Evolutionary conservation across 768 basidiomycete genomes (phyloP).

Genomic region (Tulasnella sp.): DNA sequence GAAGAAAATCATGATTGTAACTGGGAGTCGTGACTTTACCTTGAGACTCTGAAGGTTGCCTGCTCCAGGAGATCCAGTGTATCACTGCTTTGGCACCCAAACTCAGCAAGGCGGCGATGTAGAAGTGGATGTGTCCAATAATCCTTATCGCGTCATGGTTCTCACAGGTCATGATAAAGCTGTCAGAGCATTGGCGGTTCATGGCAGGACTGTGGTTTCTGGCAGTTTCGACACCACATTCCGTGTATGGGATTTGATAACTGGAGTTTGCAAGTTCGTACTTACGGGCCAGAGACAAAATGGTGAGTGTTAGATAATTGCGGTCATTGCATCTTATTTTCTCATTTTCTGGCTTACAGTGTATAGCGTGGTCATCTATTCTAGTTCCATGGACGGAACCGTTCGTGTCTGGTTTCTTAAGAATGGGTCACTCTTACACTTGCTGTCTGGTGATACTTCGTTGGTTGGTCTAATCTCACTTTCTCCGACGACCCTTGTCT

Average conservation of each 20-base stretch:
- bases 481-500: constrained; percentile 81
- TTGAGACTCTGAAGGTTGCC: constrained; percentile 57
- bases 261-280: constrained; percentile 40
- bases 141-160: constrained; percentile 79
- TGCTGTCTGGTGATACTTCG: constrained; percentile 82
- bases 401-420: constrained; percentile 88
- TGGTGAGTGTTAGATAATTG: constrained; percentile 37
- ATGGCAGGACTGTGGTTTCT: constrained; percentile 80
- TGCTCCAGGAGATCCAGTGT: constrained; percentile 59
- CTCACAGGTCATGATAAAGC: constrained; percentile 86
- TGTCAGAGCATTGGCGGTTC: constrained; percentile 81
- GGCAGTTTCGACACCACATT: constrained; percentile 95
- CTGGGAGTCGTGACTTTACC: constrained; percentile 56
- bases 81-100: constrained; percentile 50
- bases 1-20: constrained; percentile 57
- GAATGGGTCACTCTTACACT: constrained; percentile 66
- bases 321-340: neutral
- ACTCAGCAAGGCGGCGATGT: constrained; percentile 29
- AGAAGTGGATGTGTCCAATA: constrained; percentile 57
- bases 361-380: constrained; percentile 90
- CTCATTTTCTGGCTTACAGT: constrained; percentile 37
- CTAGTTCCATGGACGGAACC: constrained; percentile 96
- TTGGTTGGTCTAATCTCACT: constrained; percentile 87
- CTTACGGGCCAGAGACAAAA: constrained; percentile 84
- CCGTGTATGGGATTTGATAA: constrained; percentile 86